Percentiles rank a stretch among this genome's conserved stretches.
Evolutionary conservation across 208 protist species (phyloP).

Genomic region (Crithidia brevicula): DNA sequence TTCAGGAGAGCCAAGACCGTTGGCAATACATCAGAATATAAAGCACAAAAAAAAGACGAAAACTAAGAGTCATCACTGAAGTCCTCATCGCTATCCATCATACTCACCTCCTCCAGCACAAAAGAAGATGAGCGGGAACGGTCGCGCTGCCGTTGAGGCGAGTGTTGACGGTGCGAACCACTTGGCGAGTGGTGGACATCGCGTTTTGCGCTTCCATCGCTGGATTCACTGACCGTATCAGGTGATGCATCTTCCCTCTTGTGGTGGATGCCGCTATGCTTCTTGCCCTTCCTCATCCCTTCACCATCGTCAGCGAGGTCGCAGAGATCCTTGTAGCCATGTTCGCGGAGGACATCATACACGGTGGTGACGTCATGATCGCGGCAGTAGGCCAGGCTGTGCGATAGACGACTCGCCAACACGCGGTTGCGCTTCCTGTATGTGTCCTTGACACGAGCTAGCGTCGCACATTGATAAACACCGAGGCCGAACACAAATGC

Average conservation of each 20-base stretch:
- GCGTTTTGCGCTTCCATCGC: background rate
- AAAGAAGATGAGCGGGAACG: background rate
- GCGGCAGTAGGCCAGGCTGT: conserved; percentile 12
- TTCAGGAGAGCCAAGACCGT: background rate
- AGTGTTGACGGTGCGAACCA: background rate
- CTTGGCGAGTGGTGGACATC: background rate
- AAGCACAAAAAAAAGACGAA: background rate
- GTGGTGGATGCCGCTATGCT: background rate
- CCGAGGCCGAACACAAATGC: conserved; percentile 7
- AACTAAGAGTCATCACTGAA: background rate
- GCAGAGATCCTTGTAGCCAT: background rate
- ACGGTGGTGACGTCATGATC: background rate
- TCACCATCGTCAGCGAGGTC: background rate
- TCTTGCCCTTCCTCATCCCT: background rate
- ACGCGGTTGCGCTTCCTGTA: conserved; percentile 13
- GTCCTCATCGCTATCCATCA: conserved; percentile 10
- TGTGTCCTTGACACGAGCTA: background rate
- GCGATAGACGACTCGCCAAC: background rate
- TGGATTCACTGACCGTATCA: background rate
- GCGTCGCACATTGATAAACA: conserved; percentile 10
- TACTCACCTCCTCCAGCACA: conserved; percentile 6
- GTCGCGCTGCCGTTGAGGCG: background rate
- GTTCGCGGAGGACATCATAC: background rate
- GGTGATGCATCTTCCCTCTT: background rate
- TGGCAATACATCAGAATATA: background rate